Percentiles rank a stretch among this genome's conserved stretches.
These are phyloP conservation scores for Coprinopsis sp. DNA, from an alignment of 768 basidiomycete species.

Conservation along the genomic window DNA sequence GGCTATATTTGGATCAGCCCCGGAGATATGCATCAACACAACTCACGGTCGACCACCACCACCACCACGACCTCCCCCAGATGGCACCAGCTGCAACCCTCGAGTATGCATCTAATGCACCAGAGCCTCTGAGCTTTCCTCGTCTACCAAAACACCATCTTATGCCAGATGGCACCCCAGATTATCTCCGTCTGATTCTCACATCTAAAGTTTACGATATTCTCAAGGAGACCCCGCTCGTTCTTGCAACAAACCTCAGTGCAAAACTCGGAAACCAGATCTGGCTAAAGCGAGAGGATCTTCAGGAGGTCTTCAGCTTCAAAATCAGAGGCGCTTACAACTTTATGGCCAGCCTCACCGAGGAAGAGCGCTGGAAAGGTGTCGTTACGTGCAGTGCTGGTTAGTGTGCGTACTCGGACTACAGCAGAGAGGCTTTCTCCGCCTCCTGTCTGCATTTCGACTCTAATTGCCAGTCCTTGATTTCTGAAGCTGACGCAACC, in stretches of 20 bases:
- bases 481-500: background rate
- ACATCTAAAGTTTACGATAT: conserved; percentile 90
- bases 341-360: conserved; percentile 86
- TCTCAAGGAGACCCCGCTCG: conserved; percentile 84
- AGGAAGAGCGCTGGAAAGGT: conserved; percentile 94
- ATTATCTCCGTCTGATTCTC: conserved; percentile 85
- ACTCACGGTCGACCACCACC: background rate
- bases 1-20: conserved; percentile 4
- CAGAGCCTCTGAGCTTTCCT: conserved; percentile 60
- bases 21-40: conserved; percentile 3
- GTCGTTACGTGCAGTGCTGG: conserved; percentile 98
- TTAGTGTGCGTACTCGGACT: conserved; percentile 55
- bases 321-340: conserved; percentile 99
- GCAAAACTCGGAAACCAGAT: conserved; percentile 87
- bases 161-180: conserved; percentile 60
- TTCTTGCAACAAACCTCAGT: conserved; percentile 82
- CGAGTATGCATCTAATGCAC: conserved; percentile 68
- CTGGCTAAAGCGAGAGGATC: conserved; percentile 95
- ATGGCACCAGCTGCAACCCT: conserved; percentile 51
- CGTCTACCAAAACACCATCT: conserved; percentile 63
- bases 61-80: conserved; percentile 8
- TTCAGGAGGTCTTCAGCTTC: conserved; percentile 98
- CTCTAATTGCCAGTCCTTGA: background rate
- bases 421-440: background rate
- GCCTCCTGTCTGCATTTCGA: background rate